phyloP scores from a whole-genome alignment of 2,329 filamentous ascomycete genomes.

The Cladophialophora bantiana region DNA sequence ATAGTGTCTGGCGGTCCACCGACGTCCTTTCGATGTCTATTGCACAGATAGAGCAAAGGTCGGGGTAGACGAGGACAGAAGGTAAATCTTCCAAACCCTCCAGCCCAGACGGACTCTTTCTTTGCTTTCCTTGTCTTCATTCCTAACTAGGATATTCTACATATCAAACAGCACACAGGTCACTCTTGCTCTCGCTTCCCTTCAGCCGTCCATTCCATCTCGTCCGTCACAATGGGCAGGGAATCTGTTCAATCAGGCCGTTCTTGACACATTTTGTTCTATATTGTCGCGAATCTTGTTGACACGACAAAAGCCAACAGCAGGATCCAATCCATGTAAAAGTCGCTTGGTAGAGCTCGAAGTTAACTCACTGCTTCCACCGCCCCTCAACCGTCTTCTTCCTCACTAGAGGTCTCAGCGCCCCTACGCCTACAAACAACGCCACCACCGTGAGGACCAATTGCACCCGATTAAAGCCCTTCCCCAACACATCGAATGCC shows the following conservation, averaged over 20 bases:
- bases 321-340: background rate
- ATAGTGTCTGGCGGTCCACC: too few species aligned
- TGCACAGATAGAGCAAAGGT: too few species aligned
- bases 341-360: background rate
- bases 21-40: too few species aligned
- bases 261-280: background rate
- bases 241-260: background rate
- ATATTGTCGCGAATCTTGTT: background rate
- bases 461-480: slow-evolving; percentile 89
- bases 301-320: background rate
- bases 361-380: slow-evolving; percentile 34
- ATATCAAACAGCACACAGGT: background rate
- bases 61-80: too few species aligned
- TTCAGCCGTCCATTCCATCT: background rate
- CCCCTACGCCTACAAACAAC: slow-evolving; percentile 75
- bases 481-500: slow-evolving; percentile 89
- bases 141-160: background rate
- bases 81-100: too few species aligned
- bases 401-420: slow-evolving; percentile 84
- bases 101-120: too few species aligned
- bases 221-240: background rate
- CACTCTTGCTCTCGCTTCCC: background rate
- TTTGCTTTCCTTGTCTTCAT: background rate
- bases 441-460: slow-evolving; percentile 84
- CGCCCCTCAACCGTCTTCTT: slow-evolving; percentile 39